Conservation (phyloP, 208 protist species). For the Leptomonas pyrrhocoris region DNA sequence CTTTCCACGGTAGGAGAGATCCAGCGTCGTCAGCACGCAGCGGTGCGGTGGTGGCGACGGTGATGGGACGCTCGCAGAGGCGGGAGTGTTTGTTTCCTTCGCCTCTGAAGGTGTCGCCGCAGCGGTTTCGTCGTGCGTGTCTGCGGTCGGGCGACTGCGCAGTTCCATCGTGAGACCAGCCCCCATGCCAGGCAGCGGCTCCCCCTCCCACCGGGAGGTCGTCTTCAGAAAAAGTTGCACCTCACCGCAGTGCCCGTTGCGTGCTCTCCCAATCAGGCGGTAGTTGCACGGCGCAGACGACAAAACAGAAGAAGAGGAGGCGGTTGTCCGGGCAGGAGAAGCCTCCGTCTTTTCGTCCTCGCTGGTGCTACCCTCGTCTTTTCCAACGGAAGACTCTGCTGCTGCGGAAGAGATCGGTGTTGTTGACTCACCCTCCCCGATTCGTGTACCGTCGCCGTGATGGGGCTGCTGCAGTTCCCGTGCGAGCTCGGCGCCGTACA, state of each 20-base stretch:
- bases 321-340: no score
- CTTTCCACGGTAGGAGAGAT: conserved; percentile 86
- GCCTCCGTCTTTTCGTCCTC: neutral
- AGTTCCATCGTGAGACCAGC: conserved; percentile 68
- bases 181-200: conserved; percentile 40
- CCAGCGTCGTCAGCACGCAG: conserved; percentile 59
- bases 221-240: conserved; percentile 65
- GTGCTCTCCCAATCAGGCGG: conserved; percentile 51
- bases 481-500: conserved; percentile 13
- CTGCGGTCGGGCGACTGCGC: neutral
- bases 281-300: conserved; percentile 26
- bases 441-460: neutral
- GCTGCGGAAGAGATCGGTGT: neutral
- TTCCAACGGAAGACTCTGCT: neutral
- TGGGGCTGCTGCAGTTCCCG: conserved; percentile 5
- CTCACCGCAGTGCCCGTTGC: conserved; percentile 77
- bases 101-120: neutral
- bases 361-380: neutral
- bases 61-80: neutral
- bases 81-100: neutral
- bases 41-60: conserved; percentile 7
- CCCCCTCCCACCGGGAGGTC: conserved; percentile 49
- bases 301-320: neutral
- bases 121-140: neutral
- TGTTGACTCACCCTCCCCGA: neutral